Evolutionary conservation across 2,329 filamentous ascomycete genomes (phyloP).

Genomic region (Fusarium torulosum): DNA sequence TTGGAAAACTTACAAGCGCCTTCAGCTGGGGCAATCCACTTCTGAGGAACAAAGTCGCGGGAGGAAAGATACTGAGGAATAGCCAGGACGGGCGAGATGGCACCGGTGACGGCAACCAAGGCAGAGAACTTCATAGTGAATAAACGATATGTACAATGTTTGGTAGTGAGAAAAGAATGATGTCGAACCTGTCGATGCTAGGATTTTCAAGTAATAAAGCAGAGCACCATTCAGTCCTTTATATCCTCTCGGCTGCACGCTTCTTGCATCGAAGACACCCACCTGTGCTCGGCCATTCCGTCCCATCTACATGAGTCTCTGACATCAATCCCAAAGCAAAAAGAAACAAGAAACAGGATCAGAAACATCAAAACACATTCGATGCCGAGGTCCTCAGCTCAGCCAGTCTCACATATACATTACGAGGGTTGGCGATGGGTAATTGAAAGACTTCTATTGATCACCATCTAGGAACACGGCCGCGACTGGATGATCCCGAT

Average conservation of each 20-base stretch:
- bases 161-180: background rate
- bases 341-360: background rate
- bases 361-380: background rate
- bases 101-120: background rate
- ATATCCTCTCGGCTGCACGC: background rate
- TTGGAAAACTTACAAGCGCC: background rate
- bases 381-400: background rate
- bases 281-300: fast-evolving
- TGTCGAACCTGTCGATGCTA: background rate
- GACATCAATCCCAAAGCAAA: background rate
- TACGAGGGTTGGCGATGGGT: background rate
- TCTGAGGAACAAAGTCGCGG: constrained; percentile 7
- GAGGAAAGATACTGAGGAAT: background rate
- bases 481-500: background rate
- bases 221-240: background rate
- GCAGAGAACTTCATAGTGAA: constrained; percentile 1
- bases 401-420: background rate
- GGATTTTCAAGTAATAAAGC: fast-evolving
- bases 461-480: background rate
- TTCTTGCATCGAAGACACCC: too few relatives aligned
- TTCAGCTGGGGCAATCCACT: constrained; percentile 1
- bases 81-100: fast-evolving
- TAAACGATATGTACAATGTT: background rate
- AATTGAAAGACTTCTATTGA: background rate
- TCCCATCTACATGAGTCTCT: background rate